A percentile compares a stretch with the other conserved stretches of the same genome.
Evolutionary conservation across 495 filamentous ascomycete species (phyloP).

Genomic region (Penicillium longicatenatum): DNA sequence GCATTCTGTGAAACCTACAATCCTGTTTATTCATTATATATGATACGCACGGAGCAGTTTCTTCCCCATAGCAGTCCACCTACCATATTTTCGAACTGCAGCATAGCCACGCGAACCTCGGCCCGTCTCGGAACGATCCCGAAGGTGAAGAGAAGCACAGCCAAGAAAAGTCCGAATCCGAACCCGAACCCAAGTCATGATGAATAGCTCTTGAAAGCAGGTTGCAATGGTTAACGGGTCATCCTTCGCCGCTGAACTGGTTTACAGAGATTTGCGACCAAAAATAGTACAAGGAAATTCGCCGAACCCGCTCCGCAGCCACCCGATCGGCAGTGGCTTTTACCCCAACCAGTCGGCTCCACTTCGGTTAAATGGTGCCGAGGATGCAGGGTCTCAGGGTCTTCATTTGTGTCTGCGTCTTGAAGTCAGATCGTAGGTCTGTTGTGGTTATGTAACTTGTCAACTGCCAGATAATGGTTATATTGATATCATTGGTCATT

Average conservation of each 20-base stretch:
- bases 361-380: background rate
- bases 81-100: too few relatives aligned
- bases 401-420: background rate
- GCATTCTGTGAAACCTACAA: too few relatives aligned
- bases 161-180: too few relatives aligned
- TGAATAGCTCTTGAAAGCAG: background rate
- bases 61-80: too few relatives aligned
- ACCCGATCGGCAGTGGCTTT: conserved; percentile 8
- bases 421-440: background rate
- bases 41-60: too few relatives aligned
- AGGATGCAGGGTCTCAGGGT: background rate
- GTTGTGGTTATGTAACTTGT: background rate
- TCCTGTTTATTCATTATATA: too few relatives aligned
- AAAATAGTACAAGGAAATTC: conserved; percentile 1
- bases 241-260: background rate
- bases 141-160: too few relatives aligned
- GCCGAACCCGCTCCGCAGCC: conserved; percentile 6
- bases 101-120: too few relatives aligned
- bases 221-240: background rate
- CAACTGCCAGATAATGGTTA: background rate
- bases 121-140: too few relatives aligned
- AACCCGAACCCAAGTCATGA: too few relatives aligned
- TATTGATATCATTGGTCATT: too few relatives aligned
- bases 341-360: conserved; percentile 4
- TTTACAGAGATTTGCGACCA: background rate